Conservation (phyloP, 2,329 filamentous ascomycete species). For the Ceratocystis cacaofunesta region DNA sequence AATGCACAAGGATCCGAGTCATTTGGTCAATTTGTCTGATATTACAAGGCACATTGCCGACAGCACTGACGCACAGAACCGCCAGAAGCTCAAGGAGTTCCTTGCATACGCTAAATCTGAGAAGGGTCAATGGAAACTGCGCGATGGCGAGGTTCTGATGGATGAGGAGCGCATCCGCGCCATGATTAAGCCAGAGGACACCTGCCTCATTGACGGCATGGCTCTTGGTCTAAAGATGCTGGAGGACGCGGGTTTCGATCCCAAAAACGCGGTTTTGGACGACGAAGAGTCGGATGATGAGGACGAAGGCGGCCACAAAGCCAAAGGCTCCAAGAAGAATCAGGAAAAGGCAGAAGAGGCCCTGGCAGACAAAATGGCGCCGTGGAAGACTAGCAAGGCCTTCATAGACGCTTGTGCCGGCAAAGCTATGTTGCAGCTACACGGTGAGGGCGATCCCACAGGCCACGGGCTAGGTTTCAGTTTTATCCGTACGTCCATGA, state of each 20-base stretch:
- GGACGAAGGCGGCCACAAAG: constrained; percentile 27
- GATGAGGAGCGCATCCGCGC: constrained; percentile 67
- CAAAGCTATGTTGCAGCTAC: constrained; percentile 92
- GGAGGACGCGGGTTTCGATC: constrained; percentile 75
- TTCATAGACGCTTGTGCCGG: constrained; percentile 87
- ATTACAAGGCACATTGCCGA: constrained; percentile 87
- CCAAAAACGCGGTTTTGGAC: constrained; percentile 44
- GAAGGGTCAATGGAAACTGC: constrained; percentile 70
- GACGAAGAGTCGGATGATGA: constrained; percentile 42
- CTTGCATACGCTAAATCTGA: constrained; percentile 77
- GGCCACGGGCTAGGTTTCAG: constrained; percentile 88
- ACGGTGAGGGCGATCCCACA: constrained; percentile 88
- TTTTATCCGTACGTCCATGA: constrained; percentile 97
- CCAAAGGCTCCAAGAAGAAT: constrained; percentile 30
- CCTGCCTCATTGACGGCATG: constrained; percentile 91
- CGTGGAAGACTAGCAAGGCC: constrained; percentile 93
- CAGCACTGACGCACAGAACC: constrained; percentile 86
- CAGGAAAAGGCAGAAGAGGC: constrained; percentile 47
- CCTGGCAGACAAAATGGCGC: constrained; percentile 76
- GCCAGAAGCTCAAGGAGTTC: constrained; percentile 95
- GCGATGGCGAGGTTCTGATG: constrained; percentile 56
- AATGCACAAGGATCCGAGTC: constrained; percentile 58
- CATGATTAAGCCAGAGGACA: constrained; percentile 90
- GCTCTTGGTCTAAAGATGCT: constrained; percentile 86
- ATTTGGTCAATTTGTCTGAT: constrained; percentile 59